Base-by-base conservation (phyloP, 139 green algal species). In the Chlorella sp. region DNA sequence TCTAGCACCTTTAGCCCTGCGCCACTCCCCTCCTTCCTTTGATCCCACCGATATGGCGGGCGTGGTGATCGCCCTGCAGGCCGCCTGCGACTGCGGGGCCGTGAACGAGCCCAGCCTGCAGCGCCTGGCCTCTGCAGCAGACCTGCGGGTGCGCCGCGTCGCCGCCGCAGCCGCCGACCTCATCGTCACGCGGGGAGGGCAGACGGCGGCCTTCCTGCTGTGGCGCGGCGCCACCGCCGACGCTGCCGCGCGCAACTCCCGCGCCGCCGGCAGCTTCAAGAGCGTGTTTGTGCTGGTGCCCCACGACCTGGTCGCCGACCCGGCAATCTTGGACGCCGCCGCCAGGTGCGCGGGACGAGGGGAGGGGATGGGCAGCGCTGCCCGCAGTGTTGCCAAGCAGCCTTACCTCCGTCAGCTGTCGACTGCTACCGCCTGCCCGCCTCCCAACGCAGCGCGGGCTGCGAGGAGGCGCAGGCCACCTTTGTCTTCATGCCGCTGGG, bases 401-500 rank as follows among this genome's bases (percentile, higher is more conserved):
- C 51, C 51, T 60, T 60, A 16, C 51, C 51, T 26, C 46, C 46
- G 46, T 11, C 11, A 11, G 8, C 46, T 54, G 46, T 11, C 11
- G n/a, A n/a, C n/a, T n/a, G n/a, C n/a, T n/a, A n/a, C n/a, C n/a
- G n/a, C 26, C 26, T 60, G 73, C 46, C 16, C 11, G 40, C 11
- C 72, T 19, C 16, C 44, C 72, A 40, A 1, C 20, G 38, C 46
- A 60, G 72, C 26, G 32, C 43, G n/a, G 44, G 7, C 48, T 69
- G 51, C 51, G 44, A 64, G 32, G 43, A 76, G 4, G 67, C 26
- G 11, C 51, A 60, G 24, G 24, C 68, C 40, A 58, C 32, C 46
- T 67, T 85, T 76, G 73, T 81, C 20, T 46, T 54, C 13, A 56
- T 88, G 44, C 84, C 84, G 1, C 22, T 80, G 46, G 76, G 84